Evolutionary conservation across 805 yeast genomes (phyloP).

Genomic region (Lipomyces starkeyi): DNA sequence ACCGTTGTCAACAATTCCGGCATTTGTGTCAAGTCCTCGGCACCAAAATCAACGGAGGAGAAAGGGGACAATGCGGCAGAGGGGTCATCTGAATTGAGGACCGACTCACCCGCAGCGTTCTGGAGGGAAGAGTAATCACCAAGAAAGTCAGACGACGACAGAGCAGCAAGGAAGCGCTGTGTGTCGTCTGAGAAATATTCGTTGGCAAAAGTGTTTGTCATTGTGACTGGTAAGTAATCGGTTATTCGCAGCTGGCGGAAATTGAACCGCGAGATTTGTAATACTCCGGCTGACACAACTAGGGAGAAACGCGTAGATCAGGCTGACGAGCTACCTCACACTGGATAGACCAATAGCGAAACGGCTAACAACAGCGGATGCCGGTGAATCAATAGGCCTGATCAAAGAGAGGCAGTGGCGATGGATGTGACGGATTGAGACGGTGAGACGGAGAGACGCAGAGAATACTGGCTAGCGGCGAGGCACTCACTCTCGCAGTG

Average conservation of each 20-base stretch:
- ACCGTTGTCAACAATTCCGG: not conserved
- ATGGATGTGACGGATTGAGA: not conserved
- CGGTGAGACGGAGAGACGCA: not conserved
- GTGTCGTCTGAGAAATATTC: slow-evolving; percentile 32
- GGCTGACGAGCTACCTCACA: not conserved
- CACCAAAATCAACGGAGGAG: not conserved
- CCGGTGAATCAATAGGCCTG: not conserved
- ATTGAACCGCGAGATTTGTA: not conserved
- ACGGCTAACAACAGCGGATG: not conserved
- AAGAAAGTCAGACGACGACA: slow-evolving; percentile 35
- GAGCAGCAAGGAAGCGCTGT: slow-evolving; percentile 33
- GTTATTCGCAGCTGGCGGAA: not conserved
- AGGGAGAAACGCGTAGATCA: not conserved
- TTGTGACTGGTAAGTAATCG: not conserved
- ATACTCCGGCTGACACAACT: not conserved
- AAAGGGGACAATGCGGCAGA: not conserved
- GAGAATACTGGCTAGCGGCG: not conserved
- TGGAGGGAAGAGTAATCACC: slow-evolving; percentile 26
- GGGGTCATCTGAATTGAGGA: not conserved
- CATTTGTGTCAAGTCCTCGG: not conserved
- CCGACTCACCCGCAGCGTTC: not conserved
- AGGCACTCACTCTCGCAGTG: not conserved
- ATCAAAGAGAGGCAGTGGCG: not conserved
- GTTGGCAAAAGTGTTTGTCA: slow-evolving; percentile 1
- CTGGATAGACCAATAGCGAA: not conserved